Conservation (phyloP, 2,329 filamentous ascomycete species). For the Pseudogymnoascus sp. region DNA sequence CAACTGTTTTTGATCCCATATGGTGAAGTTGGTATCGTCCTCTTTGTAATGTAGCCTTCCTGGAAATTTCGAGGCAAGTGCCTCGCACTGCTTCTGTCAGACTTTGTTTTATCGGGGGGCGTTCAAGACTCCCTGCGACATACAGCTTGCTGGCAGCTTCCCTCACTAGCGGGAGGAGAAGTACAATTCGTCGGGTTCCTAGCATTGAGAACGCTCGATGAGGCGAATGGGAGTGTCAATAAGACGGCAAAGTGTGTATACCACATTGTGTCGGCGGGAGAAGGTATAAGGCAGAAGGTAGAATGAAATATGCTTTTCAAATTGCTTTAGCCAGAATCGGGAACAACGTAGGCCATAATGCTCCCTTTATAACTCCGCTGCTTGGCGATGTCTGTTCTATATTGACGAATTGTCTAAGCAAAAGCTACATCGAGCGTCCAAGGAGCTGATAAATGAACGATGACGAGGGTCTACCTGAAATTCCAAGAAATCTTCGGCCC, state of each 20-base stretch:
- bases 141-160: not conserved
- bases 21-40: slow-evolving; percentile 14
- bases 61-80: not conserved
- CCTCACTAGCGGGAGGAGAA: not conserved
- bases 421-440: not conserved
- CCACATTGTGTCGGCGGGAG: not conserved
- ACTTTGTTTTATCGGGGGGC: not conserved
- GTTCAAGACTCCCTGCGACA: not conserved
- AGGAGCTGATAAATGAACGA: not conserved
- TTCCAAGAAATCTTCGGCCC: not conserved
- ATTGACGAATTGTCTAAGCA: not conserved
- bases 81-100: not conserved
- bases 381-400: not conserved
- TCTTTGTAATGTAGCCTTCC: not conserved
- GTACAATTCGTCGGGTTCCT: not conserved
- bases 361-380: not conserved
- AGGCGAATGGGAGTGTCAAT: not conserved
- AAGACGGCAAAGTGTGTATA: not conserved
- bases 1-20: slow-evolving; percentile 20
- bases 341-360: not conserved
- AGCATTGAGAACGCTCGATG: not conserved
- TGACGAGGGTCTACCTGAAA: not conserved
- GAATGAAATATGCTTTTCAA: not conserved
- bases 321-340: not conserved
- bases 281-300: not conserved